Base-by-base conservation (phyloP, 768 basidiomycete species). In the Macrolepiota dolichaula region DNA sequence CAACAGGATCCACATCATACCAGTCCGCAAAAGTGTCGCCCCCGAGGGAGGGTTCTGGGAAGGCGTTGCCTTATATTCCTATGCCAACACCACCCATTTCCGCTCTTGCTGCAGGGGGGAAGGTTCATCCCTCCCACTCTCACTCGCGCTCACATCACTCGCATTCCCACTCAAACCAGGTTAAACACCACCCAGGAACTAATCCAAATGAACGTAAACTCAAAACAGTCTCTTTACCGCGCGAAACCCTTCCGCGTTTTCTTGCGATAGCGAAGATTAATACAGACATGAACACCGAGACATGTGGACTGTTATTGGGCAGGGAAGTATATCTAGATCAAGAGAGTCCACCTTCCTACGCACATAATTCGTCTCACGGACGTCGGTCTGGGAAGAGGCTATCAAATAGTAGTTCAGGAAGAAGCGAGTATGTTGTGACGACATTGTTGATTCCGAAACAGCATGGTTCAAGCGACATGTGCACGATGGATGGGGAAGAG, bases 401-500 rank as follows among this genome's bases (percentile, higher is more conserved):
- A n/a, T 15, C 24, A 10, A 36, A 29, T 54, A 13, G 17, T 9
- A 10, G 15, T 52, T 35, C 35, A 37, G 37, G 37, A 15, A 84
- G 84, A 29, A 78, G 78, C 67, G 85, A 82, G 70, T 93, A 76
- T 66, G 72, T 83, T 2, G 91, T 95, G n/a, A 87, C 91, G 58
- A 90, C 88, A 51, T 71, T 96, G 68, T 73, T 96, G 68, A 87
- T 96, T 17, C 94, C 94, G n/a, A 90, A 84, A 72, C 94, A 96
- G 68, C 87, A 86, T 61, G 88, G 91, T 62, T 93, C 92, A 64
- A 86, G 88, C 61, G 92, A 96, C 75, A 93, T 92, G n/a, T 96
- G 94, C 72, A 86, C 87, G 35, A 96, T 94, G 89, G 88, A 92
- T 56, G 87, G 90, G 69, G 94, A 96, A 67, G 94, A 96, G 70